Evolutionary conservation across 2,329 filamentous ascomycete species (phyloP).

Genomic region (Diaporthe citrichinensis): DNA sequence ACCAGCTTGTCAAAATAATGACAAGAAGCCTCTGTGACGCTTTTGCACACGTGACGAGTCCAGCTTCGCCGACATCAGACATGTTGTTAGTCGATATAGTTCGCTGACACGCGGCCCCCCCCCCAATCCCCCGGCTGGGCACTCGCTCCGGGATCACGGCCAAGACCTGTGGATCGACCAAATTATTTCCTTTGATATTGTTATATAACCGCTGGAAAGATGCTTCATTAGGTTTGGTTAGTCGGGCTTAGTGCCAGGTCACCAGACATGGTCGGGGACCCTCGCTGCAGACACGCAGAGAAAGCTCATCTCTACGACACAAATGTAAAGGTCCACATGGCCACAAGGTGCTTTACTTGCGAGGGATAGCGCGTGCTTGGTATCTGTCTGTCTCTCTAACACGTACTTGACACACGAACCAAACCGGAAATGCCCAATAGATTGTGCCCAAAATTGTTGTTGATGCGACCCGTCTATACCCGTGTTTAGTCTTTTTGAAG

Average conservation of each 20-base stretch:
- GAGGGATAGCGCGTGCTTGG: conserved; percentile 20
- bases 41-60: too few relatives aligned
- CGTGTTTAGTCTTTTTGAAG: conserved; percentile 53
- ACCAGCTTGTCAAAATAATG: too few relatives aligned
- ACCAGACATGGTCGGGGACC: not conserved
- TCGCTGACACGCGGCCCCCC: too few relatives aligned
- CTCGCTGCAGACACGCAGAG: not conserved
- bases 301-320: too few relatives aligned
- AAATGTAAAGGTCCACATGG: not conserved
- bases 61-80: too few relatives aligned
- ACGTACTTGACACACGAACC: not conserved
- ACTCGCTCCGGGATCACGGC: too few relatives aligned
- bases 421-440: not conserved
- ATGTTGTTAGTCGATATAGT: too few relatives aligned
- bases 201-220: too few relatives aligned
- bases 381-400: conserved; percentile 30
- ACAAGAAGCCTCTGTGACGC: too few relatives aligned
- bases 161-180: too few relatives aligned
- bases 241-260: not conserved
- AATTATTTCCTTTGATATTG: too few relatives aligned
- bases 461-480: conserved; percentile 31
- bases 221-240: not conserved
- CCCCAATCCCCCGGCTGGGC: too few relatives aligned
- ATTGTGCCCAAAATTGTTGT: conserved; percentile 2
- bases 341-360: not conserved